These are phyloP conservation scores for Bipolaris cookei DNA, from an alignment of 2,329 filamentous ascomycete species.

Conservation along the genomic window DNA sequence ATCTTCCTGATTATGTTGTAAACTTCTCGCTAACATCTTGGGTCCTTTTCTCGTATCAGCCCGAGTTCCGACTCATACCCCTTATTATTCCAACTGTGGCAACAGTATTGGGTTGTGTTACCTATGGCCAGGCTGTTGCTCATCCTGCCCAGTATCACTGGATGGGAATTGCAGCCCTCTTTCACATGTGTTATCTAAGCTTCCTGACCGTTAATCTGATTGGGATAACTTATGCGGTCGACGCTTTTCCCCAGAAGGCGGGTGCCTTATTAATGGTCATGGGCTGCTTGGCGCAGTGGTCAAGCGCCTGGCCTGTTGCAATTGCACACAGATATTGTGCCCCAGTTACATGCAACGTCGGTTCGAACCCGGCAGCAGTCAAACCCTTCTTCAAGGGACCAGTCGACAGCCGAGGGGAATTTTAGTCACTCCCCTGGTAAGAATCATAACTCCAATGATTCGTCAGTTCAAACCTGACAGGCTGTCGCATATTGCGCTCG, in stretches of 20 bases:
- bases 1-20: neutral
- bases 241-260: neutral
- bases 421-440: too few species aligned
- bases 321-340: too few species aligned
- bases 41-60: neutral
- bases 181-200: neutral
- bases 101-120: neutral
- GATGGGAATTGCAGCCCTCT: neutral
- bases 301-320: too few species aligned
- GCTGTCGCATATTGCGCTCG: too few species aligned
- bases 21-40: neutral
- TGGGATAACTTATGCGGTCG: neutral
- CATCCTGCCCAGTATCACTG: neutral
- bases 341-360: too few species aligned
- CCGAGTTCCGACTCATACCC: neutral
- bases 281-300: too few species aligned
- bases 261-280: neutral
- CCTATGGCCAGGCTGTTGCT: neutral
- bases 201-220: neutral
- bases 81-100: neutral
- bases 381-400: too few species aligned
- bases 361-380: too few species aligned
- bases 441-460: too few species aligned
- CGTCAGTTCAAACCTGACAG: too few species aligned
- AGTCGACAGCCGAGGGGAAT: too few species aligned